Percentiles rank a stretch among this genome's conserved stretches.
phyloP scores from a whole-genome alignment of 371 early-diverging fungal species.

The Blyttiomyces sp. region DNA sequence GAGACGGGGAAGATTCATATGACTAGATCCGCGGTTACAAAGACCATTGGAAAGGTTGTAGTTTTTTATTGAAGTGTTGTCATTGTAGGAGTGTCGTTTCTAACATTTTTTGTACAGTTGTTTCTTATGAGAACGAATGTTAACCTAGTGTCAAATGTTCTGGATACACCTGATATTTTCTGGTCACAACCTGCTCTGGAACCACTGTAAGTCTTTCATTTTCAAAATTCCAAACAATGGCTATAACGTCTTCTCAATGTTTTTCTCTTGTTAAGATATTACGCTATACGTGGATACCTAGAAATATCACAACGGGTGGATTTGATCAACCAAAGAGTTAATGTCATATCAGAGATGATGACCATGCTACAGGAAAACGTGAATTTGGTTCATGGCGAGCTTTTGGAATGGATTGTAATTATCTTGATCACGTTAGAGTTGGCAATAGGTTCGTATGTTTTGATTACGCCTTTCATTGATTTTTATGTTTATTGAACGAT shows the following conservation, averaged over 20 bases:
- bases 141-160: constrained; percentile 45
- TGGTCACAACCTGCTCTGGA: constrained; percentile 85
- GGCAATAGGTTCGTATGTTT: not conserved
- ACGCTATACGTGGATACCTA: constrained; percentile 67
- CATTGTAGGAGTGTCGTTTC: too few species aligned
- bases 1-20: constrained; percentile 39
- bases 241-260: too few species aligned
- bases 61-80: too few species aligned
- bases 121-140: constrained; percentile 49
- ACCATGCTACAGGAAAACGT: constrained; percentile 48
- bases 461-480: not conserved
- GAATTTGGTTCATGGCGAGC: constrained; percentile 33
- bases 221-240: too few species aligned
- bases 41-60: constrained; percentile 70
- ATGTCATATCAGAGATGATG: constrained; percentile 45
- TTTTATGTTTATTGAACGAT: not conserved
- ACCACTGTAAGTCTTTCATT: constrained; percentile 62
- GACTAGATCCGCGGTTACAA: constrained; percentile 64
- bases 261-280: too few species aligned
- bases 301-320: constrained; percentile 64
- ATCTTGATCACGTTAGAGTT: constrained; percentile 22
- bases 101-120: constrained; percentile 20
- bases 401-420: constrained; percentile 45
- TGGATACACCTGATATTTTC: constrained; percentile 86
- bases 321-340: constrained; percentile 39